Evolutionary conservation across 2,329 filamentous ascomycete species (phyloP).

Genomic region (Tolypocladium album): DNA sequence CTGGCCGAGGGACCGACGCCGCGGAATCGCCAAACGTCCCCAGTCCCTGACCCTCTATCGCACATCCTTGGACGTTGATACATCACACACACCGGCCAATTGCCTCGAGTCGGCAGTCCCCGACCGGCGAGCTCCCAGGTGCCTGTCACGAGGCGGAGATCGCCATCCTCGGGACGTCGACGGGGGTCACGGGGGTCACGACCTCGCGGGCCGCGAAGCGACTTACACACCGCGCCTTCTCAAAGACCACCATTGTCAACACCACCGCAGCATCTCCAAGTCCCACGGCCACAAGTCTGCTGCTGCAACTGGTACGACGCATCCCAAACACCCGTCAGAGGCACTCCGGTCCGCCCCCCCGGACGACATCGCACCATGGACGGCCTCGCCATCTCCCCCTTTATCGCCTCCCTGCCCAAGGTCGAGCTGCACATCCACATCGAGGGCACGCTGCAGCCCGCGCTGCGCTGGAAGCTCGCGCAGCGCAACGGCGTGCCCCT

Average conservation of each 20-base stretch:
- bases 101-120: not conserved
- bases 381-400: slow-evolving; percentile 23
- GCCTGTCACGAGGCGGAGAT: not conserved
- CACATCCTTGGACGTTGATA: not conserved
- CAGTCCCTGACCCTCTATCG: not conserved
- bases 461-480: slow-evolving; percentile 58
- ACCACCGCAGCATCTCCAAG: too few relatives aligned
- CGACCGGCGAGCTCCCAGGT: not conserved
- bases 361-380: slow-evolving; percentile 12
- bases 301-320: not conserved
- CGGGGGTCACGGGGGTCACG: not conserved
- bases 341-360: not conserved
- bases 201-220: not conserved
- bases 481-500: slow-evolving; percentile 52
- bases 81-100: not conserved
- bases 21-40: not conserved
- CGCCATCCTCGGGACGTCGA: not conserved
- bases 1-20: not conserved
- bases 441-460: slow-evolving; percentile 60
- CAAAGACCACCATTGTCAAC: not conserved
- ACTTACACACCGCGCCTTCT: not conserved
- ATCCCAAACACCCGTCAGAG: not conserved
- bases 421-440: slow-evolving; percentile 74
- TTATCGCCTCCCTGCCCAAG: slow-evolving; percentile 58
- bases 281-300: not conserved